Evolutionary conservation across 202 grass and related monocot species (phyloP).

Genomic region (Carex arenaria): DNA sequence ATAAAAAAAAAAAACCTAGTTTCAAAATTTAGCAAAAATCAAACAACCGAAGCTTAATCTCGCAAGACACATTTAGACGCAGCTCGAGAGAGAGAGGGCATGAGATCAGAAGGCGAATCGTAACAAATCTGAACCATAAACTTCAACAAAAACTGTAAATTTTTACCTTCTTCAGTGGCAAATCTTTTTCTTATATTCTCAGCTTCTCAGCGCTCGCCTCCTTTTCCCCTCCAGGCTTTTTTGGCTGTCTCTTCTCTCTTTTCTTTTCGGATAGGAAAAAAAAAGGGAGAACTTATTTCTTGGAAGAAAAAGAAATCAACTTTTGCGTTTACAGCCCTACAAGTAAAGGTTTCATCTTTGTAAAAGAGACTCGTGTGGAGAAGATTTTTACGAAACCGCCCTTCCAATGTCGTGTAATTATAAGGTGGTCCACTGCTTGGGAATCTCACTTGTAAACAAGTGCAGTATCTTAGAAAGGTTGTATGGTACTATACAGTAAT

Average conservation of each 20-base stretch:
- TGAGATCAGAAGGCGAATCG: neutral
- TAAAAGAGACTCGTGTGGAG: neutral
- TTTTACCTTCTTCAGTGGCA: slow-evolving; percentile 9
- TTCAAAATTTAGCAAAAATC: slow-evolving; percentile 20
- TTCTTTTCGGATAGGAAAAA: slow-evolving; percentile 21
- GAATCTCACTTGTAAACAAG: too few species aligned
- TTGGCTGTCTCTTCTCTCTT: slow-evolving; percentile 11
- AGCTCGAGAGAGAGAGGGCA: neutral
- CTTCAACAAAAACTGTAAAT: neutral
- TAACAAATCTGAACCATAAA: neutral
- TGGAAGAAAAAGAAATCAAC: slow-evolving; percentile 19
- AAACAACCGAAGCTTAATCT: neutral
- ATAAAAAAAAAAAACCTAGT: slow-evolving; percentile 10
- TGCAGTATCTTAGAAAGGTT: neutral
- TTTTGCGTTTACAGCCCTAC: slow-evolving; percentile 13
- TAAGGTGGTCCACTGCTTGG: neutral
- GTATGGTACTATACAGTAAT: neutral
- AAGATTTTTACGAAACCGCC: neutral
- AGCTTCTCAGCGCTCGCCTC: slow-evolving; percentile 1
- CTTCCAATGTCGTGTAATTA: slow-evolving; percentile 13
- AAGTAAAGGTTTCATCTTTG: neutral
- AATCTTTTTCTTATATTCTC: slow-evolving; percentile 21
- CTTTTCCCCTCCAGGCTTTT: slow-evolving; percentile 1
- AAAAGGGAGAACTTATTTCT: slow-evolving; percentile 1
- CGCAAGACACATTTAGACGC: neutral